Evolutionary conservation across 108 stramenopile genomes (phyloP), one percentile per base, ranked within the genome.

Genomic region (Halocafeteria seosinensis): DNA sequence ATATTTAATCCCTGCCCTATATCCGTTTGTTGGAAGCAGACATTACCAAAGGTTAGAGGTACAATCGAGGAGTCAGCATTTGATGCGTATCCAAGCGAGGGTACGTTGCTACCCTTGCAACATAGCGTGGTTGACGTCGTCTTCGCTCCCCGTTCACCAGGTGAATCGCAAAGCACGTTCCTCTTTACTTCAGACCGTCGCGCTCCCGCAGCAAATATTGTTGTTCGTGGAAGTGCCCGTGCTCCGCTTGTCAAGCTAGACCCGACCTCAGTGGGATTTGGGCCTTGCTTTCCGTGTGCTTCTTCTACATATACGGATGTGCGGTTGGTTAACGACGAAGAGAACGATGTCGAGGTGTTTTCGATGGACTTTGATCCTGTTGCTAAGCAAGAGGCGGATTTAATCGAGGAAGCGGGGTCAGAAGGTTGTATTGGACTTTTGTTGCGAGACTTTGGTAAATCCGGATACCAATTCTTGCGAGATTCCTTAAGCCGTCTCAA

Each of bases 361-460:
- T 81, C 80, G 11, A 29, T 81, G 28, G 80, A 83, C 64, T 83
- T 83, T 61, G 82, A 83, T 66, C n/a, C n/a, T n/a, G n/a, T n/a
- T n/a, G n/a, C n/a, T n/a, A n/a, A n/a, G n/a, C n/a, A n/a, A n/a
- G n/a, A n/a, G n/a, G 28, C 59, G 47, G 38, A 65, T n/a, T 73
- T 76, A 51, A 37, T 71, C 0, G 59, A 32, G 21, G 80, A 83
- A 37, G 82, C 81, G 34, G 69, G 37, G n/a, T 62, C 73, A 33
- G 37, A 78, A 5, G 29, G 30, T 9, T 53, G 57, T 12, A 58
- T 63, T 27, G 3, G 52, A 8, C 6, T 3, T 8, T 8, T 30
- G 52, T 9, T 53, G 6, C n/a, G n/a, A n/a, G n/a, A n/a, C n/a
- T 53, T 9, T 30, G 52, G 6, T 30, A 9, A 27, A 8, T 53